Evolutionary conservation across 2,329 filamentous ascomycete genomes (phyloP).

Genomic region (Shiraia bambusicola): DNA sequence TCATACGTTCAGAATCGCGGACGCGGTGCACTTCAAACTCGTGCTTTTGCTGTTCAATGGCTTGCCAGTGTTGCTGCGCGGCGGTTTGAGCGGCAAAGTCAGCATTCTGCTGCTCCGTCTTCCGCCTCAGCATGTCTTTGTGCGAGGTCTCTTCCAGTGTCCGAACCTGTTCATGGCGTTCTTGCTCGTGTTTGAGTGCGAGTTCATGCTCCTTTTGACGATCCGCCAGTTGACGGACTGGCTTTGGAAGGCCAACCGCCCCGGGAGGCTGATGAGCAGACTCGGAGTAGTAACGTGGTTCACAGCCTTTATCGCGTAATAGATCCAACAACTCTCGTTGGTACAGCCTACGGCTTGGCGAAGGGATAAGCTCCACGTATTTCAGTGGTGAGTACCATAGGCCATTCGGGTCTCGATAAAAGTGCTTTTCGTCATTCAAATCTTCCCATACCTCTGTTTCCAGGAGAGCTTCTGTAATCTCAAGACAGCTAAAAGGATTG

Average conservation of each 20-base stretch:
- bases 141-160: slow-evolving; percentile 33
- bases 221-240: slow-evolving; percentile 33
- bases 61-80: slow-evolving; percentile 21
- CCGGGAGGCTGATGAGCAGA: slow-evolving; percentile 42
- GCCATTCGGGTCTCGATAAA: slow-evolving; percentile 46
- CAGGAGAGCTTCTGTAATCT: slow-evolving; percentile 59
- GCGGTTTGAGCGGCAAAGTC: slow-evolving; percentile 23
- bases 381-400: slow-evolving; percentile 66
- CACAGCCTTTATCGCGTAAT: slow-evolving; percentile 38
- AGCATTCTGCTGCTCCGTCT: slow-evolving; percentile 29
- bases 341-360: slow-evolving; percentile 18
- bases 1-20: slow-evolving; percentile 34
- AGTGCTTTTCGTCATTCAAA: slow-evolving; percentile 61
- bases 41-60: slow-evolving; percentile 33
- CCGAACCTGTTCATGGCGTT: slow-evolving; percentile 31
- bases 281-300: slow-evolving; percentile 37
- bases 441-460: slow-evolving; percentile 66
- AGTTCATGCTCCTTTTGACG: slow-evolving; percentile 36
- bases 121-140: slow-evolving; percentile 29
- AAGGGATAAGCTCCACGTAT: slow-evolving; percentile 52
- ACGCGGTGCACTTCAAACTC: slow-evolving; percentile 36
- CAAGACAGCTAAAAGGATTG: slow-evolving; percentile 56
- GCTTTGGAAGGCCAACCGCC: slow-evolving; percentile 34
- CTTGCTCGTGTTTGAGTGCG: slow-evolving; percentile 26
- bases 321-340: slow-evolving; percentile 30